Percentiles rank a stretch among this genome's conserved stretches.
Conservation (phyloP, 768 basidiomycete genomes). For the Lentinula edodes region DNA sequence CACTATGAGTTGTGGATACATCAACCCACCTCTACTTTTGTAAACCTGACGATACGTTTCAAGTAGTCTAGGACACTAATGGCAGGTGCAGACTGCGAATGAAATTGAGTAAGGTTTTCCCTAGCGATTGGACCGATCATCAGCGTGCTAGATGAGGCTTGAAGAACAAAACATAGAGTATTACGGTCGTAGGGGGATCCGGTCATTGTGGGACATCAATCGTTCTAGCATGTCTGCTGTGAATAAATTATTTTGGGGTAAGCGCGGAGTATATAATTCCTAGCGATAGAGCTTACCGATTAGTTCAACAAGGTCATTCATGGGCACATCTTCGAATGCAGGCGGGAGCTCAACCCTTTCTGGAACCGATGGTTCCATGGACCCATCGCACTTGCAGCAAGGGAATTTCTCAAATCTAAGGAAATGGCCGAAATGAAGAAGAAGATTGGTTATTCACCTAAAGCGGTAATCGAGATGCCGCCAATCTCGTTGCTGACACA, state of each 20-base stretch:
- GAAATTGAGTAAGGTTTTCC: slow-evolving; percentile 91
- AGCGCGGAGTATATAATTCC: slow-evolving; percentile 10
- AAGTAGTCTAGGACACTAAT: slow-evolving; percentile 93
- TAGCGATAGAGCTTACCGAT: slow-evolving; percentile 55
- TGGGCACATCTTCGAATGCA: slow-evolving; percentile 77
- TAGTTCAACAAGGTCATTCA: slow-evolving; percentile 81
- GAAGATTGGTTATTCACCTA: slow-evolving; percentile 9
- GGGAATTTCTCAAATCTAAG: not conserved
- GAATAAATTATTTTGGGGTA: slow-evolving; percentile 4
- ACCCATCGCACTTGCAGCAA: slow-evolving; percentile 60
- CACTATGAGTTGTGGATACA: not conserved
- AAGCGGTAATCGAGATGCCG: not conserved
- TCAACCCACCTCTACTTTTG: slow-evolving; percentile 83
- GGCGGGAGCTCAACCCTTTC: slow-evolving; percentile 76
- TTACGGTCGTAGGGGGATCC: slow-evolving; percentile 84
- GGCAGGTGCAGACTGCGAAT: slow-evolving; percentile 84
- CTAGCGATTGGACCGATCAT: slow-evolving; percentile 33
- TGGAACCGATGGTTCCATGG: slow-evolving; percentile 65
- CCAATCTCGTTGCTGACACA: not conserved
- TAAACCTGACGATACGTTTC: slow-evolving; percentile 88
- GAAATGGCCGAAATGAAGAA: slow-evolving; percentile 24
- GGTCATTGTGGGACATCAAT: slow-evolving; percentile 93
- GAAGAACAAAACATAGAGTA: slow-evolving; percentile 23
- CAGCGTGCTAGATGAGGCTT: not conserved
- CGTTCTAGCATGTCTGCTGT: slow-evolving; percentile 95